Percentiles rank a stretch among this genome's conserved stretches.
phyloP scores from a whole-genome alignment of 108 stramenopile genomes.

The Fragilariopsis cylindrus region DNA sequence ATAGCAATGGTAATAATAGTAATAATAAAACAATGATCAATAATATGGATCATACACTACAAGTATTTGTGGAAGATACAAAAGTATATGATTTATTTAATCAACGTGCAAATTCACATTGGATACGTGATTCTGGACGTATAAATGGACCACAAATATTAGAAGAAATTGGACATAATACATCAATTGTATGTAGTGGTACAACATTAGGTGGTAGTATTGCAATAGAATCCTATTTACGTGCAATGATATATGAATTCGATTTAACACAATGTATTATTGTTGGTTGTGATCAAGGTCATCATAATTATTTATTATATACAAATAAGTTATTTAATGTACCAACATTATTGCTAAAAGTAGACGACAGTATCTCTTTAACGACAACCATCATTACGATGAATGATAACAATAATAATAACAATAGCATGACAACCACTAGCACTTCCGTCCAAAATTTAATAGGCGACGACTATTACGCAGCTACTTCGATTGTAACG shows the following conservation, averaged over 20 bases:
- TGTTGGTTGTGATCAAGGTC: neutral
- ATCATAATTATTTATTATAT: constrained; percentile 3
- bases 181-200: constrained; percentile 24
- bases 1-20: too few relatives aligned
- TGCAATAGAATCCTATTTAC: constrained; percentile 25
- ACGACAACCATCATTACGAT: too few relatives aligned
- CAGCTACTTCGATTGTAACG: too few relatives aligned
- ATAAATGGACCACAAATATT: neutral
- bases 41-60: neutral
- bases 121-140: neutral
- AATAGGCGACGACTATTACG: too few relatives aligned
- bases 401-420: too few relatives aligned
- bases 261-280: constrained; percentile 1
- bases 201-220: constrained; percentile 26
- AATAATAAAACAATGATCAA: neutral
- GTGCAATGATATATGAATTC: constrained; percentile 8
- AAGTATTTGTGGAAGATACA: constrained; percentile 16
- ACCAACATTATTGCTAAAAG: too few relatives aligned
- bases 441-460: too few relatives aligned
- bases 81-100: neutral
- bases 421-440: too few relatives aligned
- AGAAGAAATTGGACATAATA: constrained; percentile 1
- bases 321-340: neutral
- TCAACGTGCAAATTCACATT: neutral
- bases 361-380: too few relatives aligned